phyloP scores from a whole-genome alignment of 2,329 filamentous ascomycete genomes.

The Coleophoma crateriformis region DNA sequence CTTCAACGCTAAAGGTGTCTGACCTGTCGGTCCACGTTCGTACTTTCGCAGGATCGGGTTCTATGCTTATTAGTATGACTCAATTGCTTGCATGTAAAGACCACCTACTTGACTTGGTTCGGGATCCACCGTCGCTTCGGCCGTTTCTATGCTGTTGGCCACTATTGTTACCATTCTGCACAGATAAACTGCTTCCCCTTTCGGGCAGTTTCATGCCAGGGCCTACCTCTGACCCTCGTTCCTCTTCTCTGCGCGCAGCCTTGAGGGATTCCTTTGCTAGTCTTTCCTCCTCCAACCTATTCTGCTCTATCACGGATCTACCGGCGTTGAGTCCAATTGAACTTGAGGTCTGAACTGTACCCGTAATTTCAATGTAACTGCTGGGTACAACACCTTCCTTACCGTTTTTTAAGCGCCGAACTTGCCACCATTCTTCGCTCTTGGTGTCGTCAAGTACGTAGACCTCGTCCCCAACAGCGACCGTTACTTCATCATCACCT shows the following conservation, averaged over 20 bases:
- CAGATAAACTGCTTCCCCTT: conserved; percentile 72
- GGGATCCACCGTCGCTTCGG: conserved; percentile 47
- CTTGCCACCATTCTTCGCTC: conserved; percentile 98
- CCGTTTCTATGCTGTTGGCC: conserved; percentile 68
- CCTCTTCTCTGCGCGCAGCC: conserved; percentile 52
- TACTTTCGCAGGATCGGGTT: conserved; percentile 77
- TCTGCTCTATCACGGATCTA: conserved; percentile 70
- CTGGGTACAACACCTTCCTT: conserved; percentile 95
- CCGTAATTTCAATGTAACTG: conserved; percentile 89
- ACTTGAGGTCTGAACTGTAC: conserved; percentile 48
- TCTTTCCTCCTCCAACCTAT: conserved; percentile 73
- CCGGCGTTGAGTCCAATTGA: conserved; percentile 51
- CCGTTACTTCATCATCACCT: conserved; percentile 92
- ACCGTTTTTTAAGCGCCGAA: conserved; percentile 82
- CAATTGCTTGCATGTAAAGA: conserved; percentile 3
- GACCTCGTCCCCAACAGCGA: conserved; percentile 85
- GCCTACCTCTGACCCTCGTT: conserved; percentile 66
- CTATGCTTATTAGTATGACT: conserved; percentile 36
- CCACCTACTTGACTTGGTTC: conserved; percentile 66
- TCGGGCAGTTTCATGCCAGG: conserved; percentile 69
- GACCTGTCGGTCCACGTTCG: conserved; percentile 93
- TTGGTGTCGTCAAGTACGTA: conserved; percentile 82
- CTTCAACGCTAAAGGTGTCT: conserved; percentile 94
- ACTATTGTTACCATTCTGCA: conserved; percentile 60
- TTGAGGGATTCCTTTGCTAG: conserved; percentile 75